phyloP scores from a whole-genome alignment of 345 rosid genomes.

The Mangifera indica region DNA sequence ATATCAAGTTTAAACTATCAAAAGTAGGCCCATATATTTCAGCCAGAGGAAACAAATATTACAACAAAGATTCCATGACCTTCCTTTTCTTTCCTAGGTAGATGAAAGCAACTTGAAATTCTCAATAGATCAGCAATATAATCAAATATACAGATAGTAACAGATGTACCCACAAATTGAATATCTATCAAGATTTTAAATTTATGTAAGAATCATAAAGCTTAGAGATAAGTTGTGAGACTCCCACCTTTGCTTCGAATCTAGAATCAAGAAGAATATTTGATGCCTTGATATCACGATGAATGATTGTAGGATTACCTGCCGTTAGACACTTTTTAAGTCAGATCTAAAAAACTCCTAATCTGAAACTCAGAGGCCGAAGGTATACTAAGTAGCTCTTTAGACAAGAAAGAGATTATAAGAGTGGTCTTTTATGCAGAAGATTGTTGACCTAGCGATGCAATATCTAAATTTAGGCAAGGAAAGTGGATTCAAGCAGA shows the following conservation, averaged over 20 bases:
- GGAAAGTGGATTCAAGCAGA: neutral
- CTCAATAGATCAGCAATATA: neutral
- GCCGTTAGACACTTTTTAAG: slow-evolving; percentile 6
- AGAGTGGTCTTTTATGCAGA: neutral
- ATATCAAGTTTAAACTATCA: too few species aligned
- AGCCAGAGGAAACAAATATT: too few species aligned
- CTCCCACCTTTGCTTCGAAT: slow-evolving; percentile 72
- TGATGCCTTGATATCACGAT: slow-evolving; percentile 82
- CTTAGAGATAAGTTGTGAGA: neutral
- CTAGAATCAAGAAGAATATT: slow-evolving; percentile 75
- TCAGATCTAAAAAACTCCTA: neutral
- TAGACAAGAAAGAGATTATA: neutral
- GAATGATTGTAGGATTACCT: slow-evolving; percentile 85
- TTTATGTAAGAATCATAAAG: neutral
- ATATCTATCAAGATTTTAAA: neutral
- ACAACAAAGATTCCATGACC: too few species aligned
- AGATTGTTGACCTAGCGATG: neutral
- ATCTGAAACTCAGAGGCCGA: too few species aligned
- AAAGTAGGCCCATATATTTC: too few species aligned
- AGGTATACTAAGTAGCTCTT: neutral
- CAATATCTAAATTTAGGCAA: too few species aligned
- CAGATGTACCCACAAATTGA: neutral
- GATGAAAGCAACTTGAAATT: neutral
- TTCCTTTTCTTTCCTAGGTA: too few species aligned
- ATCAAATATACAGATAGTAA: neutral